A percentile compares a stretch with the other conserved stretches of the same genome.
Conservation (phyloP, 306 rosid species). For the Sphenostylis stenocarpa region DNA sequence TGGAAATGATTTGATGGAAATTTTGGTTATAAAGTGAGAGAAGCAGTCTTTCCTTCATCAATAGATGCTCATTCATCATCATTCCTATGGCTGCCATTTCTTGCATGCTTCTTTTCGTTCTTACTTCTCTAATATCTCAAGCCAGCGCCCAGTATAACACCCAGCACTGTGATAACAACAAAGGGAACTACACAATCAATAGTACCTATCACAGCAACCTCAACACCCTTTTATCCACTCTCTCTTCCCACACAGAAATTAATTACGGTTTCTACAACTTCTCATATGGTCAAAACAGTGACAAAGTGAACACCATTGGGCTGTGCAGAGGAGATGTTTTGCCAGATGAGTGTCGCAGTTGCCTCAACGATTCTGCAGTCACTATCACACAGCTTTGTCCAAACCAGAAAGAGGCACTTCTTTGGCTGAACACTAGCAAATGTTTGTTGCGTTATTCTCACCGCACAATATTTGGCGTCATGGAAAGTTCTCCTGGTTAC, state of each 20-base stretch:
- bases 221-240: constrained; percentile 2
- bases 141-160: background rate
- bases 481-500: background rate
- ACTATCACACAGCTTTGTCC: background rate
- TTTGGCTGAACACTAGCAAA: background rate
- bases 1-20: background rate
- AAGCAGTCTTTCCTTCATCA: background rate
- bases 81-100: background rate
- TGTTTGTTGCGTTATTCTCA: background rate
- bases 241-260: constrained; percentile 3
- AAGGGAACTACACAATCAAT: background rate
- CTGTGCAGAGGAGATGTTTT: background rate
- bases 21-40: background rate
- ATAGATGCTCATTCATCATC: background rate
- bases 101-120: background rate
- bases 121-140: background rate
- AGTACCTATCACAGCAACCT: background rate
- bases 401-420: background rate
- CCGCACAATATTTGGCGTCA: background rate
- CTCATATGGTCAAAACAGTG: background rate
- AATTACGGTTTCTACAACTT: constrained; percentile 8
- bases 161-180: background rate
- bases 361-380: background rate
- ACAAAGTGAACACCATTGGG: background rate
- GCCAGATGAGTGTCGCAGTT: background rate